Evolutionary conservation across 352 stramenopile species (phyloP), one percentile per base, ranked within the genome.

Genomic region (Phytophthora boehmeriae): DNA sequence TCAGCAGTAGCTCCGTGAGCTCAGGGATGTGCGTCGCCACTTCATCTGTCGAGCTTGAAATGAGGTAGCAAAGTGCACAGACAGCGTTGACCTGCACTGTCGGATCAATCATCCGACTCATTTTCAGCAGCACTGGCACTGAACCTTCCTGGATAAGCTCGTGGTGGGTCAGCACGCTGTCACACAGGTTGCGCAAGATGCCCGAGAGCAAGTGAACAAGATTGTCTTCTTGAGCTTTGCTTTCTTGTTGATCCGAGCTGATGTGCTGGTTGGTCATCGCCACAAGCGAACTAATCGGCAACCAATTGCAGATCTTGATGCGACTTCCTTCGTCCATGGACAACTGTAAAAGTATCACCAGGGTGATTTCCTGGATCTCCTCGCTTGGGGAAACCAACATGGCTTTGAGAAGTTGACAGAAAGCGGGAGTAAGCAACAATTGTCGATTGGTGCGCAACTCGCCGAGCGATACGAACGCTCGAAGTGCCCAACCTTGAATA

Each of bases 221-320:
- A 17, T 36, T n/a, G 38, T 68, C 52, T 25, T 47, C 34, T 22
- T 64, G 13, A 10, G 13, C 38, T 20, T 43, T 39, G 16, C 5
- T 32, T 54, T 56, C 39, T 11, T 23, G 10, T n/a, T 55, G 27
- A 17, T 62, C 36, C 6, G 27, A 41, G 10, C 30, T 51, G 11
- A 82, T 62, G 38, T 79, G 71, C 14, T 68, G 53, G 16, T 19
- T 57, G 0, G 65, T 64, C 9, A 46, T 74, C 27, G 71, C 55
- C 8, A 92, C 44, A 25, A 92, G 67, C 16, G 68, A 74, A 3
- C 63, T 51, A 1, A 80, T 61, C 1, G 80, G 80, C 11, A 92
- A 39, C 82, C 82, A 92, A 51, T 80, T 89, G 59, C 80, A 89
- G 44, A 92, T 67, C 49, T 86, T 86, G 54, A 88, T 88, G 2